These are phyloP conservation scores for Citrus reticulata DNA, from an alignment of 345 rosid genomes.

Conservation along the genomic window DNA sequence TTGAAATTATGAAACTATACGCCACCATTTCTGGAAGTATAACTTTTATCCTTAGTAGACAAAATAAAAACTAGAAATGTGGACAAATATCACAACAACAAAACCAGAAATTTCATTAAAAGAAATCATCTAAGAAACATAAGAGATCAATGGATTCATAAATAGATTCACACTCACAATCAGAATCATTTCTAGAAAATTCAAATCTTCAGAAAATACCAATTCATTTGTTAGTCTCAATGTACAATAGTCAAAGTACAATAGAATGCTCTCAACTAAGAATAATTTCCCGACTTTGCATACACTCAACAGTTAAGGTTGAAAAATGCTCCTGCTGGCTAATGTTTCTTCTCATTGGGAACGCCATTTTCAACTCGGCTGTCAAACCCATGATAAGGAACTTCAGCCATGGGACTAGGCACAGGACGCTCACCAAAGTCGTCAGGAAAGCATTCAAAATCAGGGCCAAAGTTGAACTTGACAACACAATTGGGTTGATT, in stretches of 20 bases:
- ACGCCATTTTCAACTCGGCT: slow-evolving; percentile 56
- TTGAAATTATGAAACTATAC: not conserved
- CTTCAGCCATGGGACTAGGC: slow-evolving; percentile 76
- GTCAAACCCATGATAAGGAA: slow-evolving; percentile 70
- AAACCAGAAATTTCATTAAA: not conserved
- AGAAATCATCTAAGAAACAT: not conserved
- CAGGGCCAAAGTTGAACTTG: slow-evolving; percentile 92
- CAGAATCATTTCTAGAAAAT: slow-evolving; percentile 13
- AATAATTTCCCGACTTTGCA: slow-evolving; percentile 16
- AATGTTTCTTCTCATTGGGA: slow-evolving; percentile 55
- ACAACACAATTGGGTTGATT: slow-evolving; percentile 81
- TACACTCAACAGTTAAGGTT: not conserved
- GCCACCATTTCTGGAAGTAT: not conserved
- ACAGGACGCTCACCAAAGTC: slow-evolving; percentile 65
- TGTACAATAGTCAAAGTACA: slow-evolving; percentile 13
- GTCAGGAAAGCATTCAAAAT: slow-evolving; percentile 63
- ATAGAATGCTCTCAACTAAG: slow-evolving; percentile 18
- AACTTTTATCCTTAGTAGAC: not conserved
- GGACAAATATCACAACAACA: not conserved
- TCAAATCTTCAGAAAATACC: slow-evolving; percentile 17
- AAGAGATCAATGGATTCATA: not conserved
- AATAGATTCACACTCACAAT: slow-evolving; percentile 19
- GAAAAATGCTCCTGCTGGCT: slow-evolving; percentile 25
- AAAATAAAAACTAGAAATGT: not conserved
- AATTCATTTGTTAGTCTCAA: slow-evolving; percentile 28